Evolutionary conservation across 495 filamentous ascomycete species (phyloP).

Genomic region (Lasiosphaeria miniovina): DNA sequence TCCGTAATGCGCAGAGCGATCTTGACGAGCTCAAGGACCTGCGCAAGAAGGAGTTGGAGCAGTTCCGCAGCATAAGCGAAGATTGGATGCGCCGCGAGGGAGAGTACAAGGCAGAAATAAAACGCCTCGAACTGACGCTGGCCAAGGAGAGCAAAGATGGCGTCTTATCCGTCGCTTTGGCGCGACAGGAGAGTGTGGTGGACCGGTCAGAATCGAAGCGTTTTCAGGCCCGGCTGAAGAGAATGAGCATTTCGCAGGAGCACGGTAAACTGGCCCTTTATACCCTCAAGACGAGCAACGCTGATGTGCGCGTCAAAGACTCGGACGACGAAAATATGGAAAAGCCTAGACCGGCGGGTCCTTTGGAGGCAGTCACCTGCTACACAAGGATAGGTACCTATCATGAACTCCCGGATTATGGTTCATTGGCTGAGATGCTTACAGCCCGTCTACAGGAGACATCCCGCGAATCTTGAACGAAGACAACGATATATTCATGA

Average conservation of each 20-base stretch:
- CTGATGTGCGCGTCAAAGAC: slow-evolving; percentile 9
- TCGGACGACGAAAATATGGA: background rate
- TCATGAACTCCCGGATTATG: background rate
- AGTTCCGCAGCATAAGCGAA: slow-evolving; percentile 37
- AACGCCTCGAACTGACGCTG: slow-evolving; percentile 47
- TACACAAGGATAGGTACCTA: slow-evolving; percentile 15
- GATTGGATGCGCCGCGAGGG: slow-evolving; percentile 41
- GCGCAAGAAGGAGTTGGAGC: slow-evolving; percentile 37
- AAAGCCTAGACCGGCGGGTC: background rate
- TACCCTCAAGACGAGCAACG: background rate
- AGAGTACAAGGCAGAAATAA: slow-evolving; percentile 47
- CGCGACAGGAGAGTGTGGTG: slow-evolving; percentile 41
- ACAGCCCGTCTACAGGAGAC: background rate
- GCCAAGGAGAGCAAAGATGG: slow-evolving; percentile 45
- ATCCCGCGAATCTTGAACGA: slow-evolving; percentile 15
- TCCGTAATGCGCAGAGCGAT: slow-evolving; percentile 19
- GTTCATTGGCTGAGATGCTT: background rate
- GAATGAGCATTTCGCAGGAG: slow-evolving; percentile 22
- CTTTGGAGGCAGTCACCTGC: slow-evolving; percentile 5
- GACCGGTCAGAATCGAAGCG: slow-evolving; percentile 33
- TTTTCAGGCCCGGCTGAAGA: slow-evolving; percentile 34
- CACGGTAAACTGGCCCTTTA: background rate
- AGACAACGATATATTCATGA: slow-evolving; percentile 17
- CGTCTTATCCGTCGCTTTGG: slow-evolving; percentile 44
- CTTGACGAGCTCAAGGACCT: slow-evolving; percentile 29